Conservation (phyloP, 805 yeast species). For the Pichia nanzhaoensis region DNA sequence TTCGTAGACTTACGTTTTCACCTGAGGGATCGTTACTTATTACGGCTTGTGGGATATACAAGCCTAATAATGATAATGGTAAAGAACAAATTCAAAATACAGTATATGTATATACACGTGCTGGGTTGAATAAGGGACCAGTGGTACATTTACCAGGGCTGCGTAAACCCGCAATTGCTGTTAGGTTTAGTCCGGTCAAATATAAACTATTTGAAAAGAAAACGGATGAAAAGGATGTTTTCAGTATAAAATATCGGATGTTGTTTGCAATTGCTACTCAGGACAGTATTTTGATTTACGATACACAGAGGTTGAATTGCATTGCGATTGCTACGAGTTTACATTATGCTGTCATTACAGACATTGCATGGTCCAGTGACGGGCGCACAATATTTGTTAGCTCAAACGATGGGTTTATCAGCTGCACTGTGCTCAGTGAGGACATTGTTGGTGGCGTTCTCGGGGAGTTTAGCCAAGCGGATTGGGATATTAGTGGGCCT, state of each 20-base stretch:
- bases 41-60: constrained; percentile 69
- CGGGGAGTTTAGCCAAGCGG: constrained; percentile 24
- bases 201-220: constrained; percentile 34
- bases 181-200: constrained; percentile 64
- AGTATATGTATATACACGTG: constrained; percentile 72
- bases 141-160: constrained; percentile 74
- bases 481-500: neutral
- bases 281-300: constrained; percentile 75
- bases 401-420: constrained; percentile 91
- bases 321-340: constrained; percentile 69
- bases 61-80: constrained; percentile 15
- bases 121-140: constrained; percentile 62
- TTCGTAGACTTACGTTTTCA: constrained; percentile 77
- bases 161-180: constrained; percentile 76
- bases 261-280: constrained; percentile 91
- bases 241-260: constrained; percentile 69
- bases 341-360: constrained; percentile 87
- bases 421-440: constrained; percentile 49
- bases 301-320: constrained; percentile 65
- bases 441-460: constrained; percentile 47
- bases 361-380: constrained; percentile 75
- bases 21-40: constrained; percentile 83
- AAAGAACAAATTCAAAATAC: constrained; percentile 42
- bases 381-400: constrained; percentile 67
- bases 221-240: constrained; percentile 23